Base-by-base conservation (phyloP, 2,329 filamentous ascomycete species). In the Pseudocercospora fuligena region DNA sequence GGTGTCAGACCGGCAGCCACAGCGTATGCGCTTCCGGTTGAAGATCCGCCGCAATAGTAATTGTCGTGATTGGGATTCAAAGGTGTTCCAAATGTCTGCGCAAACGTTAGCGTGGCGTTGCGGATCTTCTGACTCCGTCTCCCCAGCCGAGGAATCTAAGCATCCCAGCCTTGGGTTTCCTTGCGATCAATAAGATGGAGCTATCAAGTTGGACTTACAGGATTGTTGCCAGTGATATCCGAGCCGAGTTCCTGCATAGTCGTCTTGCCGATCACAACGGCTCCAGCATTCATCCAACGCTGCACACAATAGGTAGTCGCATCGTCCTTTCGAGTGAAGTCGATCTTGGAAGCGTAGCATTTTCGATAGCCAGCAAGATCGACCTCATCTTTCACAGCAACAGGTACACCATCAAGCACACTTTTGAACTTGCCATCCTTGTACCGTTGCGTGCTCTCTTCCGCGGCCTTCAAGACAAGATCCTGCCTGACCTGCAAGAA, bases 351-450 rank as follows among this genome's bases (percentile, higher is more conserved):
- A 23, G 91, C 92, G 57, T 86, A 80, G 61, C 88, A 90, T 69
- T 85, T 87, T 60, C 87, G 85, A 76, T 93, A 94, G 14, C 91
- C 92, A 69, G 87, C 84, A 33, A 93, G 82, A 69, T 90, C 85
- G 16, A 90, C 85, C 74, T 97, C 92, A 75, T 96, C 93, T 80
- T 97, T 97, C 73, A 95, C 87, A 0, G 90, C 91, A 58, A 96
- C 86, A 0, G 93, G 93, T 0, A 97, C 88, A 12, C 93, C 93
- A 73, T 97, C 93, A 7, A 97, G 81, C 5, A 92, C 81, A 12
- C 92, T 85, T 16, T 93, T 78, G 0, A 89, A 85, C 68, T 85
- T 84, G 0, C 91, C 90, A 16, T 84, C 81, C 65, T 87, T 87
- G 78, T 91, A 97, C 54, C 93, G 84, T 75, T 87, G 83, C 0